Evolutionary conservation across 2,329 filamentous ascomycete species (phyloP).

Genomic region (Hymenoscyphus salicellus): DNA sequence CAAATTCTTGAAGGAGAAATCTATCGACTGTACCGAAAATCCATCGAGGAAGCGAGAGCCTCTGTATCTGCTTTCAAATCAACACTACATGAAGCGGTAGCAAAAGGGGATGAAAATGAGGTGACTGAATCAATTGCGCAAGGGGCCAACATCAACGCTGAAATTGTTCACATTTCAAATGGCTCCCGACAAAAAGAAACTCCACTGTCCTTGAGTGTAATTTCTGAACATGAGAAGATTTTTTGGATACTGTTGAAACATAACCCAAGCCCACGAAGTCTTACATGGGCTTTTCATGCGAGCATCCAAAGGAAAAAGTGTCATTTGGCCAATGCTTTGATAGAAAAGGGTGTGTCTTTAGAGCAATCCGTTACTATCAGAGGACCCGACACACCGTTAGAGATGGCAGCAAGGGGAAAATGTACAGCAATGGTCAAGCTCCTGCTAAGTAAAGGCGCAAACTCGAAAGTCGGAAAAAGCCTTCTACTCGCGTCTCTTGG

Average conservation of each 20-base stretch:
- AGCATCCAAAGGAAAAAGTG: not conserved
- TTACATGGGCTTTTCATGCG: not conserved
- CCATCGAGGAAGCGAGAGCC: not conserved
- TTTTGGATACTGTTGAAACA: not conserved
- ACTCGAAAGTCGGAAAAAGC: not conserved
- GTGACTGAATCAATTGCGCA: not conserved
- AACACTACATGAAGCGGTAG: not conserved
- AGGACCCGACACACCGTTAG: not conserved
- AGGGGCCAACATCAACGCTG: not conserved
- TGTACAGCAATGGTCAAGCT: not conserved
- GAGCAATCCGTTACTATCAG: not conserved
- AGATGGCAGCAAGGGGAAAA: not conserved
- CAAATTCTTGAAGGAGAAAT: not conserved
- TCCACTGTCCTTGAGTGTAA: not conserved
- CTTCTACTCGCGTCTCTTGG: too few species aligned
- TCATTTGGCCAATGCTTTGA: not conserved
- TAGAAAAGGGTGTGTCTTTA: not conserved
- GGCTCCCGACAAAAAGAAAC: not conserved
- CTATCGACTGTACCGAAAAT: not conserved
- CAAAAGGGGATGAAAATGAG: not conserved
- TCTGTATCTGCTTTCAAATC: not conserved
- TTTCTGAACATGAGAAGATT: not conserved
- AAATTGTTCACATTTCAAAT: not conserved
- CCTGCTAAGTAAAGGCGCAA: not conserved
- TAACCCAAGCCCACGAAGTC: not conserved